These are phyloP conservation scores for Fraxinus albicans DNA, from an alignment of 305 asterid genomes.

Conservation along the genomic window DNA sequence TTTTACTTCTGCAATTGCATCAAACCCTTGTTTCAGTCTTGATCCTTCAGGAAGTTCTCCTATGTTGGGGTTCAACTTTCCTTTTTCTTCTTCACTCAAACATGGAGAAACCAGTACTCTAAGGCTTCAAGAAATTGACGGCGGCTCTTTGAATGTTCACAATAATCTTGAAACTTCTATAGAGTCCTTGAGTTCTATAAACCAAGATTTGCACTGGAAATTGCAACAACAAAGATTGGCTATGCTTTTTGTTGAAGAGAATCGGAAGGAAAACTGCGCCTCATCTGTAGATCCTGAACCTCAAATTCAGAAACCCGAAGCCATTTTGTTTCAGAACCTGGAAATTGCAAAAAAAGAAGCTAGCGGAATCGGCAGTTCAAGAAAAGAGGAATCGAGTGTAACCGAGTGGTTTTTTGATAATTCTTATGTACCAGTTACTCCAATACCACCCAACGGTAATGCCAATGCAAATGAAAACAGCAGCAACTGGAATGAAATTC, in stretches of 20 bases:
- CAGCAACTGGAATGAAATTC: constrained; percentile 53
- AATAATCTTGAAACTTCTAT: constrained; percentile 60
- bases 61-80: constrained; percentile 43
- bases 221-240: constrained; percentile 77
- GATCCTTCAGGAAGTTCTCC: constrained; percentile 42
- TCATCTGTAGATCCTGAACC: constrained; percentile 20
- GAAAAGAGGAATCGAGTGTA: constrained; percentile 33
- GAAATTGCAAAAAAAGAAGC: constrained; percentile 36
- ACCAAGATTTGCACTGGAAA: constrained; percentile 86
- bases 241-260: constrained; percentile 42
- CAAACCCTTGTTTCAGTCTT: constrained; percentile 40
- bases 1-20: constrained; percentile 25
- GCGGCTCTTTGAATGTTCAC: constrained; percentile 13
- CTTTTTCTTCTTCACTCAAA: constrained; percentile 31
- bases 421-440: constrained; percentile 26
- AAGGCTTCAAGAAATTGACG: constrained; percentile 42
- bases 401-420: constrained; percentile 57
- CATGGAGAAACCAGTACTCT: constrained; percentile 13
- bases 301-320: constrained; percentile 50
- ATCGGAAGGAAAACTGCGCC: constrained; percentile 27
- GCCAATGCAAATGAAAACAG: constrained; percentile 30
- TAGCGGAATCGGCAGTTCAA: constrained; percentile 14
- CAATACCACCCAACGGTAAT: constrained; percentile 34
- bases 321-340: constrained; percentile 57
- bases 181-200: constrained; percentile 70